phyloP scores from a whole-genome alignment of 106 monocot genomes.

The Platanthera zijinensis region DNA sequence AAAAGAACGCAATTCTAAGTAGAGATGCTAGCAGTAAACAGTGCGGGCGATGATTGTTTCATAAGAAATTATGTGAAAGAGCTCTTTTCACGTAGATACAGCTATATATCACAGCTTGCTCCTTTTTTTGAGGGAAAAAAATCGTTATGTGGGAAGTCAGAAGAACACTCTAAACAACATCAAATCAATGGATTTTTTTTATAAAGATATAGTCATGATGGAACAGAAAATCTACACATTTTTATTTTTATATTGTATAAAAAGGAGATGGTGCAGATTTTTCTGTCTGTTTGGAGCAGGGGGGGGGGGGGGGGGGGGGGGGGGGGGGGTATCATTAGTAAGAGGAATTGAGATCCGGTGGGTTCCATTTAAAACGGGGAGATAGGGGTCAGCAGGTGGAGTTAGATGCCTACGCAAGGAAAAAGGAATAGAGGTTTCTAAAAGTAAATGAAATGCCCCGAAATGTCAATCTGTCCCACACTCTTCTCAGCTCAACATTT shows the following conservation, averaged over 20 bases:
- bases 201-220: too few species aligned
- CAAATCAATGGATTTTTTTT: too few species aligned
- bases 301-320: background rate
- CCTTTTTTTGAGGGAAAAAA: too few species aligned
- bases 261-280: conserved; percentile 1
- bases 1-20: too few species aligned
- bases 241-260: background rate
- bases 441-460: conserved; percentile 29
- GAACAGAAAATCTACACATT: too few species aligned
- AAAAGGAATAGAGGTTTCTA: conserved; percentile 51
- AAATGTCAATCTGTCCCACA: conserved; percentile 25
- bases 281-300: background rate
- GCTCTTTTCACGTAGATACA: too few species aligned
- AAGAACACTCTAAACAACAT: too few species aligned
- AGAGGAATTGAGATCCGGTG: conserved; percentile 3
- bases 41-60: too few species aligned
- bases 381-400: background rate
- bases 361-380: conserved; percentile 2
- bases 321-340: background rate
- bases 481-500: conserved; percentile 24
- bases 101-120: too few species aligned
- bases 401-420: conserved; percentile 27
- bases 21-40: too few species aligned
- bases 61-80: too few species aligned
- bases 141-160: too few species aligned